Conservation (phyloP, 2,329 filamentous ascomycete species). For the Pleoardoris graminearum region DNA sequence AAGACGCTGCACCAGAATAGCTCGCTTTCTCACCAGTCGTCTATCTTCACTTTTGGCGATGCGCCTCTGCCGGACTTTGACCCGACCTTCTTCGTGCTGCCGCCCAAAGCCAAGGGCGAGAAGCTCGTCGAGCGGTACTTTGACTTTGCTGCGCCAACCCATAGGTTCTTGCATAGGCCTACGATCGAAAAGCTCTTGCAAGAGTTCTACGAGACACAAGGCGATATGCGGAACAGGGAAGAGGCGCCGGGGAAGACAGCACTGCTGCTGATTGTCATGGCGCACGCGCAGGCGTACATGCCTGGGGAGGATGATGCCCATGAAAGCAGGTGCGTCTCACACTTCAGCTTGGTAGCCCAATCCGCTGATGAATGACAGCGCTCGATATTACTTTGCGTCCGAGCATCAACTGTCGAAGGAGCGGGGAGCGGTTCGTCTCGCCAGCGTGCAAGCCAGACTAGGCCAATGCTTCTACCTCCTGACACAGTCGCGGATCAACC, state of each 20-base stretch:
- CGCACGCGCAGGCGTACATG: conserved; percentile 54
- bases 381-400: conserved; percentile 50
- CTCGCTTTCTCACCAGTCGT: conserved; percentile 44
- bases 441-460: conserved; percentile 61
- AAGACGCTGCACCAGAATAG: conserved; percentile 51
- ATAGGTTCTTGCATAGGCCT: conserved; percentile 61
- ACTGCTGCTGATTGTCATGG: conserved; percentile 58
- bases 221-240: conserved; percentile 46
- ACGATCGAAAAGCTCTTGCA: conserved; percentile 53
- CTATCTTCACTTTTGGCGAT: conserved; percentile 58
- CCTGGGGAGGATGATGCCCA: conserved; percentile 30
- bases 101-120: conserved; percentile 46
- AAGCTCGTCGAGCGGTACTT: conserved; percentile 60
- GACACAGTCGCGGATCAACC: conserved; percentile 62
- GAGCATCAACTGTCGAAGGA: conserved; percentile 54
- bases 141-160: conserved; percentile 63
- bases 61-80: conserved; percentile 53
- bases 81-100: conserved; percentile 50
- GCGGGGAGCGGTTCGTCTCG: conserved; percentile 57
- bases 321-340: conserved; percentile 27
- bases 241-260: conserved; percentile 51
- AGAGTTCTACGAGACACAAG: conserved; percentile 53
- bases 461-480: conserved; percentile 63
- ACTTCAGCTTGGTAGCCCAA: neutral
- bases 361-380: conserved; percentile 22